phyloP scores from a whole-genome alignment of 2,329 filamentous ascomycete genomes.

The Pseudogymnoascus sp. region DNA sequence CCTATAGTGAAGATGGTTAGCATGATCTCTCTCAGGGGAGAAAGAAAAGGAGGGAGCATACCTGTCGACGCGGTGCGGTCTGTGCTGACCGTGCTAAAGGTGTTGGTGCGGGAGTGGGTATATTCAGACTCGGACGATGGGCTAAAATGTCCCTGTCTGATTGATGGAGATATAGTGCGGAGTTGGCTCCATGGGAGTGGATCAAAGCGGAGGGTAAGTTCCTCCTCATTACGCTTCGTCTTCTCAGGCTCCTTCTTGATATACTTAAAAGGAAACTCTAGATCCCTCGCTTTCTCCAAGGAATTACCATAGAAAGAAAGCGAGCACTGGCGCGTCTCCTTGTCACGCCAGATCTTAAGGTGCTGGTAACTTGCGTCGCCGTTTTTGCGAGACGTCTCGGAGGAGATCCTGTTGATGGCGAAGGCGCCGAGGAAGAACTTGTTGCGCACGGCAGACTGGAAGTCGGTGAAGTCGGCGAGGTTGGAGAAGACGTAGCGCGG shows the following conservation, averaged over 20 bases:
- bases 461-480: background rate
- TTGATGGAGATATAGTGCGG: background rate
- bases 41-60: background rate
- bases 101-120: background rate
- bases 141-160: background rate
- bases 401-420: background rate
- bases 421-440: background rate
- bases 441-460: background rate
- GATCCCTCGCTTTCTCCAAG: background rate
- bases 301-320: background rate
- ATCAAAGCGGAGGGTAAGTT: background rate
- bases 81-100: background rate
- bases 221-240: background rate
- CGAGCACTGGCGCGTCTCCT: background rate
- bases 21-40: background rate
- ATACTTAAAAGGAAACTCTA: background rate
- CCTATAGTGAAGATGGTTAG: background rate
- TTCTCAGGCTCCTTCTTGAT: background rate
- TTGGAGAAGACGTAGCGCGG: background rate
- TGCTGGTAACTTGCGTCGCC: background rate
- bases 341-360: background rate
- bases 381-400: background rate
- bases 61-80: background rate
- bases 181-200: background rate
- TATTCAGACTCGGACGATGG: background rate